These are phyloP conservation scores for Aureobasidium pullulans DNA, from an alignment of 2,329 filamentous ascomycete genomes.

Conservation along the genomic window DNA sequence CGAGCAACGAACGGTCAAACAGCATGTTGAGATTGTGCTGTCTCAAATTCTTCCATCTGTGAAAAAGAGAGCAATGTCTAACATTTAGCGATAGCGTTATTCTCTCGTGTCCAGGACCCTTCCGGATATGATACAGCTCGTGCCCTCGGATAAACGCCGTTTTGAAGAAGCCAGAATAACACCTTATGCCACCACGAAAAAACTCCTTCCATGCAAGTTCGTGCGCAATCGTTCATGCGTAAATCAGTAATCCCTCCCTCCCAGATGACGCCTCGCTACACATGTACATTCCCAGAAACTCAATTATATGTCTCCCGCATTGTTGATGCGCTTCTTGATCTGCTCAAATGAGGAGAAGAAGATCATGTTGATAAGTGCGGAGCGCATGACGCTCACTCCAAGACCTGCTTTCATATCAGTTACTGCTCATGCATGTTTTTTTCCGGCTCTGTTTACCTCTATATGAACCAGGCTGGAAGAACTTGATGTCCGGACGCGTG, in stretches of 20 bases:
- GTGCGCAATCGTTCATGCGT: conserved; percentile 8
- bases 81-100: neutral
- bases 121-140: conserved; percentile 1
- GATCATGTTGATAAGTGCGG: conserved; percentile 76
- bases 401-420: conserved; percentile 37
- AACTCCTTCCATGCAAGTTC: conserved; percentile 10
- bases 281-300: conserved; percentile 15
- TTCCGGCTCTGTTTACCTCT: conserved; percentile 45
- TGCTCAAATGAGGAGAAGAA: conserved; percentile 88
- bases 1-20: conserved; percentile 2
- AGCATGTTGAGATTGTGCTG: neutral
- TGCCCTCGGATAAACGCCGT: neutral
- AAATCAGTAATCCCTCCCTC: conserved; percentile 3
- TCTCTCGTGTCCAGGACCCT: neutral
- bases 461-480: conserved; percentile 73
- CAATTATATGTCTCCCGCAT: neutral
- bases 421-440: neutral
- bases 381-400: conserved; percentile 74
- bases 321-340: conserved; percentile 56
- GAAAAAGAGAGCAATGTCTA: neutral
- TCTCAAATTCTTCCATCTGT: neutral
- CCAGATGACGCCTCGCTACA: conserved; percentile 9
- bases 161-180: neutral
- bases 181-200: neutral
- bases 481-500: conserved; percentile 60